phyloP scores from a whole-genome alignment of 2,329 filamentous ascomycete species.

The Shiraia sp. region DNA sequence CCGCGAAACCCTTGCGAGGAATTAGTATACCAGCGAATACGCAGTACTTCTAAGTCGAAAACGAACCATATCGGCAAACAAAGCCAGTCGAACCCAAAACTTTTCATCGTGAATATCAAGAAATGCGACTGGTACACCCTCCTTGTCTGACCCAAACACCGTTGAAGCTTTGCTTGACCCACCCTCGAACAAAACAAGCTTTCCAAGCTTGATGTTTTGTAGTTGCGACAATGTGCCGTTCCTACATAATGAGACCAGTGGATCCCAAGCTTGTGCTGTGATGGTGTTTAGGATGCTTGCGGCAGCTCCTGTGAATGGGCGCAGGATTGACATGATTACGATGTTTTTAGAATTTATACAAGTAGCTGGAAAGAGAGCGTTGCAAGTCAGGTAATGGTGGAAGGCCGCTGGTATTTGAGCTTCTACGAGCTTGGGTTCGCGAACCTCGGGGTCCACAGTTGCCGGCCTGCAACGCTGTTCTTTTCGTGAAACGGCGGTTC shows the following conservation, averaged over 20 bases:
- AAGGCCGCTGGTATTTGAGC: neutral
- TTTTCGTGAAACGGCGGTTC: neutral
- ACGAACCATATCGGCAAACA: slow-evolving; percentile 72
- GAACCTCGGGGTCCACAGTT: slow-evolving; percentile 2
- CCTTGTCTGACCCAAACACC: slow-evolving; percentile 48
- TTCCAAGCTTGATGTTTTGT: slow-evolving; percentile 51
- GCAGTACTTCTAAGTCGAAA: too few species aligned
- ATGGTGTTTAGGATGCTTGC: slow-evolving; percentile 48
- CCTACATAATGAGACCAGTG: slow-evolving; percentile 52
- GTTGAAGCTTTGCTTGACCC: slow-evolving; percentile 48
- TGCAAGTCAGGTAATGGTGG: neutral
- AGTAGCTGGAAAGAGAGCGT: neutral
- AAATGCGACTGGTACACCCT: slow-evolving; percentile 54
- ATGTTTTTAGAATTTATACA: neutral
- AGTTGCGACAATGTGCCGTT: slow-evolving; percentile 52
- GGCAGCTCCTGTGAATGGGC: slow-evolving; percentile 43
- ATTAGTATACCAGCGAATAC: too few species aligned
- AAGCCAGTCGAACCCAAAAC: slow-evolving; percentile 70
- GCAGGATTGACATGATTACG: slow-evolving; percentile 41
- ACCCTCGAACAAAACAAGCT: slow-evolving; percentile 50
- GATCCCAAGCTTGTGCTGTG: slow-evolving; percentile 53
- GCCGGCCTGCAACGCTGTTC: neutral
- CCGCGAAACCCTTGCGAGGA: slow-evolving; percentile 62
- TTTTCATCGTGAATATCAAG: slow-evolving; percentile 66
- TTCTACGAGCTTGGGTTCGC: neutral